These are phyloP conservation scores for Heritiera fomes DNA, from an alignment of 345 rosid species.

Conservation along the genomic window DNA sequence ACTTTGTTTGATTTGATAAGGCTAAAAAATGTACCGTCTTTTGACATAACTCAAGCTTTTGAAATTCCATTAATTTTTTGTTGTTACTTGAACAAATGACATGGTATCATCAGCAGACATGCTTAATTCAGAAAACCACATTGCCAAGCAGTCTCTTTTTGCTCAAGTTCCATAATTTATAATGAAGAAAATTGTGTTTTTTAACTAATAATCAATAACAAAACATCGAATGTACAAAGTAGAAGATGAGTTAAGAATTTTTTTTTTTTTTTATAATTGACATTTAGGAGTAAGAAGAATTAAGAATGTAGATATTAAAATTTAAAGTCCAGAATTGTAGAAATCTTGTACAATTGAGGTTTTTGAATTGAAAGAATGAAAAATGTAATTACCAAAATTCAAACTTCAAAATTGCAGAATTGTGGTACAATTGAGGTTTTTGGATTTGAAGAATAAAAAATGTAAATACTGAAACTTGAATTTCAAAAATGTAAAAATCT, in stretches of 20 bases:
- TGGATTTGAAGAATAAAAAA: no score
- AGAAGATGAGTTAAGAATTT: neutral
- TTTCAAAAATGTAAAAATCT: no score
- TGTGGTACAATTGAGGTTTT: no score
- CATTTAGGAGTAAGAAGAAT: no score
- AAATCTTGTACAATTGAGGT: no score
- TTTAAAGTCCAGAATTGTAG: no score
- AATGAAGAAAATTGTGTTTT: neutral
- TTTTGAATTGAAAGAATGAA: no score
- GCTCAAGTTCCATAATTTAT: neutral
- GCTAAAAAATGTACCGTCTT: neutral
- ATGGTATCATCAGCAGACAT: neutral
- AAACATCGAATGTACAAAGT: neutral
- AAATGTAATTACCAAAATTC: no score
- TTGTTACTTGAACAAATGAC: neutral
- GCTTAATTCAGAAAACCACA: slow-evolving; percentile 21
- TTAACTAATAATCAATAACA: neutral
- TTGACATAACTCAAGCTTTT: neutral
- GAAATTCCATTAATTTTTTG: neutral
- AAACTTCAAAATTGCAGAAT: no score
- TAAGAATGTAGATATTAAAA: no score
- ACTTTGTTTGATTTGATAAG: neutral
- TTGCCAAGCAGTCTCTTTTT: slow-evolving; percentile 17
- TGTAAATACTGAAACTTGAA: no score
- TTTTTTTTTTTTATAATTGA: no score